Evolutionary conservation across 257 asterid species (phyloP), one percentile per base, ranked within the genome.

Genomic region (Przewalskia tangutica): DNA sequence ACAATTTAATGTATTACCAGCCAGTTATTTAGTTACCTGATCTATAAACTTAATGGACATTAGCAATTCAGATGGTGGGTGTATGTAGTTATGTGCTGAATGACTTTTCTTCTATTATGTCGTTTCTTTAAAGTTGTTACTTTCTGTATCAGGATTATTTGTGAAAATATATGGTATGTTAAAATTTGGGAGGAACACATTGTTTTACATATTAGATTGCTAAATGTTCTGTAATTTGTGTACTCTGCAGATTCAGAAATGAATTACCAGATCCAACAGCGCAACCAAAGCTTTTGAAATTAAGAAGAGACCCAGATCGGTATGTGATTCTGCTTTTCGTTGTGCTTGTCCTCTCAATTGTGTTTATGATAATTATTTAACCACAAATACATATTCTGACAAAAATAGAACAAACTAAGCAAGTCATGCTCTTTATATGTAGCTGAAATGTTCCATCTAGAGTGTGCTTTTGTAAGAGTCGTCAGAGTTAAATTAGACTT

Each of bases 221-320:
- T 23, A 46, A 75, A 12, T 8, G 1, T 50, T 75, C 62, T 32
- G 18, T 75, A 50, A 50, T 23, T 75, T 71, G 62, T 75, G 46
- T 75, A 7, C 79, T 83, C 82, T 89, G 89, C 88, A 96, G 99
- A 91, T 96, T 96, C 81, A 93, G 98, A 59, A 96, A 96, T 82
- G 99, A 96, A 91, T 88, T 96, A 71, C 99, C 99, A 42, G 99
- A 96, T 87, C 98, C 95, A 70, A 93, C 98, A 54, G 98, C 98
- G 50, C 97, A 96, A 89, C 90, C 92, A 85, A 96, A 96, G 94
- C 99, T 96, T 77, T 81, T 93, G 88, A 79, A 91, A 36, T 84
- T 90, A 77, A 90, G 88, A 80, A 90, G 93, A 86, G 99, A 96
- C 84, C 93, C 89, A 70, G 99, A 95, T 85, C 86, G 99, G 99